These are phyloP conservation scores for Raphanus sativus DNA, from an alignment of 345 rosid species.

Conservation along the genomic window DNA sequence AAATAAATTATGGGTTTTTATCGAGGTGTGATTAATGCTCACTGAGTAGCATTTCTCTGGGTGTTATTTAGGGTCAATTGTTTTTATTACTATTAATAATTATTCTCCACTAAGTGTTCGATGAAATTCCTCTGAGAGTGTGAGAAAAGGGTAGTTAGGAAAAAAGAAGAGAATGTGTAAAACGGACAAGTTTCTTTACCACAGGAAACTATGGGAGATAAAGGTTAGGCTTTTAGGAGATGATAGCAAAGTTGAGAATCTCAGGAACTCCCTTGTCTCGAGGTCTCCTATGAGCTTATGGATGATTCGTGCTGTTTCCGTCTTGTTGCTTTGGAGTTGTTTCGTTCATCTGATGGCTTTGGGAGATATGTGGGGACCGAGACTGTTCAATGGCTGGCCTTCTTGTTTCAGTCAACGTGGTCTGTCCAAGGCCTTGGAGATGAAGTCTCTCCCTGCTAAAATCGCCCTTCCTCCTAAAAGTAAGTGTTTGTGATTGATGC, in stretches of 20 bases:
- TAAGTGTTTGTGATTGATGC: slow-evolving; percentile 36
- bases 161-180: slow-evolving; percentile 37
- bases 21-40: slow-evolving; percentile 36
- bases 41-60: slow-evolving; percentile 6
- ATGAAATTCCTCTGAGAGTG: slow-evolving; percentile 31
- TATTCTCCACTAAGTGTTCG: slow-evolving; percentile 11
- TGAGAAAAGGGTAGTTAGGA: neutral
- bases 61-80: neutral
- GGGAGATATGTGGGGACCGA: slow-evolving; percentile 85
- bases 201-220: slow-evolving; percentile 56
- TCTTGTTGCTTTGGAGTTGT: slow-evolving; percentile 70
- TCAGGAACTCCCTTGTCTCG: slow-evolving; percentile 52
- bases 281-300: slow-evolving; percentile 71
- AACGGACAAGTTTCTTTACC: slow-evolving; percentile 44
- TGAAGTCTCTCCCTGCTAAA: slow-evolving; percentile 54
- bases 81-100: neutral
- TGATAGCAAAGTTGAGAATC: slow-evolving; percentile 55
- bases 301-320: slow-evolving; percentile 68
- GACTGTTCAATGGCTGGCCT: slow-evolving; percentile 78
- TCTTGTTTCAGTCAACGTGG: slow-evolving; percentile 67
- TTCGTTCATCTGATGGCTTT: slow-evolving; percentile 71
- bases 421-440: slow-evolving; percentile 32
- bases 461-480: slow-evolving; percentile 76
- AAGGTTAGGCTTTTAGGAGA: slow-evolving; percentile 55
- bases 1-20: neutral